These are phyloP conservation scores for Noccaea caerulescens DNA, from an alignment of 345 rosid species.

Conservation along the genomic window DNA sequence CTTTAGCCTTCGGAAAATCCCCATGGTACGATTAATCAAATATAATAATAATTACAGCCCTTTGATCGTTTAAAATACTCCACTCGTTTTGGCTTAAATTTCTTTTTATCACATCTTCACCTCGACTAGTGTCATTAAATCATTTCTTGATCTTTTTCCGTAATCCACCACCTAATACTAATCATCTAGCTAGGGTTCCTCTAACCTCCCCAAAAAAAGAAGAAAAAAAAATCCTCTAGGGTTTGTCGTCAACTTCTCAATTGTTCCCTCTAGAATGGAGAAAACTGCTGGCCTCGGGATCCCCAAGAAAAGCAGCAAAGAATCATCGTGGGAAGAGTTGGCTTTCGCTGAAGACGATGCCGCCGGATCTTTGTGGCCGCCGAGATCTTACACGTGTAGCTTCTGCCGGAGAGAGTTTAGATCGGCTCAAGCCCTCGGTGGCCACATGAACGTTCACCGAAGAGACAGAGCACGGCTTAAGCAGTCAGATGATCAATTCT, in stretches of 20 bases:
- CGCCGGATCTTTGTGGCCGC: slow-evolving; percentile 82
- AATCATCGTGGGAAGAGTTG: slow-evolving; percentile 85
- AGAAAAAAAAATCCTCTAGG: slow-evolving; percentile 34
- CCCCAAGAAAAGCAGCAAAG: slow-evolving; percentile 34
- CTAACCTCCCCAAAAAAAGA: slow-evolving; percentile 27
- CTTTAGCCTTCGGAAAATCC: slow-evolving; percentile 16
- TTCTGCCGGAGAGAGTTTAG: slow-evolving; percentile 82
- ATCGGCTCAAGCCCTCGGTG: slow-evolving; percentile 94
- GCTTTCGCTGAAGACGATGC: slow-evolving; percentile 92
- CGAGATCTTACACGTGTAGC: slow-evolving; percentile 86
- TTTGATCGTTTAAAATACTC: slow-evolving; percentile 27
- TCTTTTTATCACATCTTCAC: slow-evolving; percentile 23
- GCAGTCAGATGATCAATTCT: slow-evolving; percentile 56
- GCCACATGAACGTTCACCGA: slow-evolving; percentile 95
- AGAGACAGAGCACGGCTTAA: slow-evolving; percentile 89
- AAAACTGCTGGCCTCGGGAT: slow-evolving; percentile 26
- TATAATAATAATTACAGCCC: slow-evolving; percentile 5
- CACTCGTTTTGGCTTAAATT: slow-evolving; percentile 29
- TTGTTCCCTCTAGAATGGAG: slow-evolving; percentile 29
- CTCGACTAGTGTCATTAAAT: slow-evolving; percentile 38
- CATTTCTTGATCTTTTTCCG: slow-evolving; percentile 25
- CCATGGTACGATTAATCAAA: slow-evolving; percentile 32
- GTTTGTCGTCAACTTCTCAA: slow-evolving; percentile 28
- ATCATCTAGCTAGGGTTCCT: slow-evolving; percentile 48
- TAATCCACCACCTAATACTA: slow-evolving; percentile 44